A percentile compares a stretch with the other conserved stretches of the same genome.
Evolutionary conservation across 2,329 filamentous ascomycete species (phyloP).

Genomic region (Alternaria burnsii): DNA sequence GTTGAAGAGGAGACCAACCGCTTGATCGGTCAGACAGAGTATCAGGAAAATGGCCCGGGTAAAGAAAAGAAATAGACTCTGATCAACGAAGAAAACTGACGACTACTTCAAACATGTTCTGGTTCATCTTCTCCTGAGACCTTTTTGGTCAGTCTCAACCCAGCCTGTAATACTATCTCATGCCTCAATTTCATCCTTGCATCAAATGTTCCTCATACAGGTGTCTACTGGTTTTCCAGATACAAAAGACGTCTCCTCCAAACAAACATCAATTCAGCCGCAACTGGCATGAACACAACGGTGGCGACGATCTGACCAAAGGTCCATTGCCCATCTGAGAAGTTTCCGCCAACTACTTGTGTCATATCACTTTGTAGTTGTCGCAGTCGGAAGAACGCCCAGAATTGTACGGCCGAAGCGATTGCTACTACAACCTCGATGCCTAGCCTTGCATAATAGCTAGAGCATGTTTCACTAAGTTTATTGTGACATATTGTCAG

Average conservation of each 20-base stretch:
- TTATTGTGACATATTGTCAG: background rate
- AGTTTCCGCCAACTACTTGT: slow-evolving; percentile 16
- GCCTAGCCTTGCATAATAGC: background rate
- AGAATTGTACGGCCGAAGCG: slow-evolving; percentile 22
- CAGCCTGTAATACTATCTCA: background rate
- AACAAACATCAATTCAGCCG: slow-evolving; percentile 14
- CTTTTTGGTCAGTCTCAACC: too few species aligned
- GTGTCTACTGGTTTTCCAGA: background rate
- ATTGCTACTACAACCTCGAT: background rate
- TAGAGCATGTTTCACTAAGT: background rate
- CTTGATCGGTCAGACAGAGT: background rate
- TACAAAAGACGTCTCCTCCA: background rate
- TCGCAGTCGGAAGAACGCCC: slow-evolving; percentile 30
- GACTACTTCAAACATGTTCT: too few species aligned
- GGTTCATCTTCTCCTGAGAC: too few species aligned
- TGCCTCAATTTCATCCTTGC: background rate
- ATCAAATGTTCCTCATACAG: background rate
- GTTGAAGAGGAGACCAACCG: slow-evolving; percentile 4
- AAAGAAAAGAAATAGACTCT: too few species aligned
- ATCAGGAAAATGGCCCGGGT: background rate
- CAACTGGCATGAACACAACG: slow-evolving; percentile 30
- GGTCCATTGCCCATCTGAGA: slow-evolving; percentile 26
- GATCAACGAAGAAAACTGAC: too few species aligned
- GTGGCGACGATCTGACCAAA: slow-evolving; percentile 34
- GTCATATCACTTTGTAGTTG: slow-evolving; percentile 27